These are phyloP conservation scores for Macadamia integrifolia DNA, from an alignment of 164 flowering plant genomes.

Conservation along the genomic window DNA sequence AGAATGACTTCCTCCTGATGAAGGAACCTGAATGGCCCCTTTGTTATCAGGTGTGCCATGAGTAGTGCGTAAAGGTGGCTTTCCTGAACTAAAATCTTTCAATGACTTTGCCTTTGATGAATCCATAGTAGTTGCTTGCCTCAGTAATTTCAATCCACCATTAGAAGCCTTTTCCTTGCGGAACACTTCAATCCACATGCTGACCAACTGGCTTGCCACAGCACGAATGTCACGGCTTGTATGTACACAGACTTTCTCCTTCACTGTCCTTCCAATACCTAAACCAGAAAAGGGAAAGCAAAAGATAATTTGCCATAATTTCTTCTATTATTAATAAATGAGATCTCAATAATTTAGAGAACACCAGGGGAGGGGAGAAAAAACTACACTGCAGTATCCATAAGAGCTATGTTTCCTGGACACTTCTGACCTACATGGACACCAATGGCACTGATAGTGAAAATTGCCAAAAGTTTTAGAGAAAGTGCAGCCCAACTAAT, in stretches of 20 bases:
- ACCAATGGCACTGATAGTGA: no score
- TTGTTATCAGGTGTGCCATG: constrained; percentile 28
- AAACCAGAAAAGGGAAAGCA: constrained; percentile 9
- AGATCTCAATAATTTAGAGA: not conserved
- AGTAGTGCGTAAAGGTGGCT: constrained; percentile 46
- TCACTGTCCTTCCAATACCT: constrained; percentile 96
- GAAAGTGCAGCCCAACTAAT: no score
- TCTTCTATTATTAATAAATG: not conserved
- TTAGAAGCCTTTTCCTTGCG: constrained; percentile 88
- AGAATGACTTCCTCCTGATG: constrained; percentile 34
- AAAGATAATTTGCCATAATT: not conserved
- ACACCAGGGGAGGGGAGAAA: not conserved
- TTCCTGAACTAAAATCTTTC: constrained; percentile 43
- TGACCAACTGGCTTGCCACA: constrained; percentile 92
- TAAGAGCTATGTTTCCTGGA: no score
- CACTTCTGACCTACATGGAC: no score
- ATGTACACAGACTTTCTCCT: constrained; percentile 94
- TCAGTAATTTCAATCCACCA: constrained; percentile 50
- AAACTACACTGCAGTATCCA: not conserved
- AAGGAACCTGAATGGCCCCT: constrained; percentile 26
- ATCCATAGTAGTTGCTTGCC: constrained; percentile 48
- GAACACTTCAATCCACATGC: constrained; percentile 89
- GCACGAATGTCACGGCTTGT: constrained; percentile 99
- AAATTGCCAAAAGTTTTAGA: no score
- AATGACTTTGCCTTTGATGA: constrained; percentile 44